A percentile compares a stretch with the other conserved stretches of the same genome.
These are phyloP conservation scores for Phytophthora macrochlamydospora DNA, from an alignment of 352 stramenopile species.

Conservation along the genomic window DNA sequence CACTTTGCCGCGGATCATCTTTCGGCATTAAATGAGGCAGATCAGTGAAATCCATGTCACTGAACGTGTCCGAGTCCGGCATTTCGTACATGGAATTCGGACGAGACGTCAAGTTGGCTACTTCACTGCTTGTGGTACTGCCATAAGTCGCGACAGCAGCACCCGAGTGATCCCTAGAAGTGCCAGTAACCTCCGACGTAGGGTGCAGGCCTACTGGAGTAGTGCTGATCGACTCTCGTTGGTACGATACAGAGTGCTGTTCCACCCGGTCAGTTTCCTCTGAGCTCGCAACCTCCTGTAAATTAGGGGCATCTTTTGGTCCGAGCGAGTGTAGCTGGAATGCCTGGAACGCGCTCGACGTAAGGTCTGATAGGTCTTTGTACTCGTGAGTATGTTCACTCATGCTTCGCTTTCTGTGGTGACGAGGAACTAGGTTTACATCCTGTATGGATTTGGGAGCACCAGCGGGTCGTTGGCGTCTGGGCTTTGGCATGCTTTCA, in stretches of 20 bases:
- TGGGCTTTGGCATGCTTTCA: background rate
- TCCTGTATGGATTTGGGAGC: constrained; percentile 7
- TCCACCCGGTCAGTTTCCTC: constrained; percentile 24
- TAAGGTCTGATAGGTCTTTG: constrained; percentile 64
- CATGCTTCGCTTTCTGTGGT: constrained; percentile 9
- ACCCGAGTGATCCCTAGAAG: constrained; percentile 14
- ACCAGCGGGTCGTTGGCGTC: constrained; percentile 10
- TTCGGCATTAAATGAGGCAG: constrained; percentile 78
- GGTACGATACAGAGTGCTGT: constrained; percentile 17
- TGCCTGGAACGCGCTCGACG: constrained; percentile 65
- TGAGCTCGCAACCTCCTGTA: constrained; percentile 23
- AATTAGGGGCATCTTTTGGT: constrained; percentile 24
- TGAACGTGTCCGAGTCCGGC: constrained; percentile 73
- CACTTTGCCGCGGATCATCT: constrained; percentile 32
- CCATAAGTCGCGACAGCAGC: constrained; percentile 27
- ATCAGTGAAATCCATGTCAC: constrained; percentile 73
- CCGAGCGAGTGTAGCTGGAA: constrained; percentile 52
- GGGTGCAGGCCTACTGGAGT: constrained; percentile 24
- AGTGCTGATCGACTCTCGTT: constrained; percentile 33
- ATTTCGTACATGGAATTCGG: constrained; percentile 59
- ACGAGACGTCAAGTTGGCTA: constrained; percentile 31
- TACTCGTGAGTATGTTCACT: constrained; percentile 41
- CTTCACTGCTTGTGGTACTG: constrained; percentile 40
- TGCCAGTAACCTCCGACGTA: constrained; percentile 12
- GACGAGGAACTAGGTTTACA: background rate